Evolutionary conservation across 2,329 filamentous ascomycete genomes (phyloP), one percentile per base, ranked within the genome.

Genomic region (Fusarium kyushuense): DNA sequence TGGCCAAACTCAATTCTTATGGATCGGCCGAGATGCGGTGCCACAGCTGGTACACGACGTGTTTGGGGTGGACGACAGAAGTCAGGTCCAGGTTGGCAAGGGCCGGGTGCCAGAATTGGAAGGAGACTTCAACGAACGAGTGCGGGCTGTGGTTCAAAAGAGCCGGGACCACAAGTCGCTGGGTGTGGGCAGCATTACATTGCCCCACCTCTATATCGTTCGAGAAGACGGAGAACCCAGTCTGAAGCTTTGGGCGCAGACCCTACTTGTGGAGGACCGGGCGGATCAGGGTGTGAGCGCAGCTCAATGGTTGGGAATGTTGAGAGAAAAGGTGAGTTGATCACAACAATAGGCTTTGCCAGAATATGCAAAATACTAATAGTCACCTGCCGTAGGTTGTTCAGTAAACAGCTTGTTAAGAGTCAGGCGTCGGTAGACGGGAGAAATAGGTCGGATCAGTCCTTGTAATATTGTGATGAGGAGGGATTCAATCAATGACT

Each of bases 181-280:
- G 76, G 94, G 94, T 4, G 94, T 96, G 17, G 96, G 96, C 67
- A 97, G 93, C 79, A 97, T 98, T 70, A 88, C 90, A n/a, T 89
- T 96, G 65, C 96, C 96, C 48, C 93, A 97, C 75, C 84, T 99
- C 58, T 99, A 98, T 78, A 86, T 98, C 73, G 92, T 98, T 65
- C 90, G 94, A 74, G 95, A 98, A 79, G 96, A 98, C 76, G 96
- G 96, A 53, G 96, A 99, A 81, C 96, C 96, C 32, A 95, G 92
- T 74, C 83, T 99, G 78, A 94, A 96, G 81, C 84, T 98, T 67
- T 99, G 96, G 96, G 96, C 96, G 43, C 95, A 97, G 84, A 97
- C 96, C 42, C 84, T 98, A 79, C 83, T 99, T 74, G 91, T 99
- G 46, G 96, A 99, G 80, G 96, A 99, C 80, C 86, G 95, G 70